Percentiles rank a stretch among this genome's conserved stretches.
These are phyloP conservation scores for Chalaropsis ovoidea DNA, from an alignment of 2,329 filamentous ascomycete genomes.

Conservation along the genomic window DNA sequence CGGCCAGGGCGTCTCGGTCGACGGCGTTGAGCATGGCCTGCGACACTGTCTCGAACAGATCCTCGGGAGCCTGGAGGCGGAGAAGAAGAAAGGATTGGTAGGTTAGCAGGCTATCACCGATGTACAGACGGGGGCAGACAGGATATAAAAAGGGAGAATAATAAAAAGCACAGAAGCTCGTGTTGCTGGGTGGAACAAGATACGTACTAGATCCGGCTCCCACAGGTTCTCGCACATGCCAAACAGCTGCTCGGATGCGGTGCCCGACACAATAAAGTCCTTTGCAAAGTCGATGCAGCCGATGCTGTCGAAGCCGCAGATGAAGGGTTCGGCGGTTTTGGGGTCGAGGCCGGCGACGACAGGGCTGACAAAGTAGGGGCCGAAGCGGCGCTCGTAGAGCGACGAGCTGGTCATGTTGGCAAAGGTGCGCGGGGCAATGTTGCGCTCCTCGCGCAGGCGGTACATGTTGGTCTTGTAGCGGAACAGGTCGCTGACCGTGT, in stretches of 20 bases:
- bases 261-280: constrained; percentile 97
- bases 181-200: constrained; percentile 1
- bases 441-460: constrained; percentile 91
- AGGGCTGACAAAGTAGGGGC: constrained; percentile 90
- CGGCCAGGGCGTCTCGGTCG: constrained; percentile 90
- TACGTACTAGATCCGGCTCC: constrained; percentile 86
- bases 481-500: constrained; percentile 91
- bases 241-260: constrained; percentile 93
- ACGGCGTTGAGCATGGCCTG: constrained; percentile 92
- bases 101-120: background rate
- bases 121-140: background rate
- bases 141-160: background rate
- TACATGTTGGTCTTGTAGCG: constrained; percentile 99
- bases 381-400: constrained; percentile 92
- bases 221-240: constrained; percentile 96
- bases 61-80: constrained; percentile 62
- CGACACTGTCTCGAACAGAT: constrained; percentile 96
- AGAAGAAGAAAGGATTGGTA: background rate
- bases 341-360: constrained; percentile 92
- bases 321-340: constrained; percentile 89
- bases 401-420: constrained; percentile 87
- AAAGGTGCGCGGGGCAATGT: constrained; percentile 89
- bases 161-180: too few species aligned
- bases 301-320: constrained; percentile 98
- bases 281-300: constrained; percentile 99